A percentile compares a stretch with the other conserved stretches of the same genome.
These are phyloP conservation scores for Saccharomyces hybrid DNA, from an alignment of 1,139 yeast genomes.

Conservation along the genomic window DNA sequence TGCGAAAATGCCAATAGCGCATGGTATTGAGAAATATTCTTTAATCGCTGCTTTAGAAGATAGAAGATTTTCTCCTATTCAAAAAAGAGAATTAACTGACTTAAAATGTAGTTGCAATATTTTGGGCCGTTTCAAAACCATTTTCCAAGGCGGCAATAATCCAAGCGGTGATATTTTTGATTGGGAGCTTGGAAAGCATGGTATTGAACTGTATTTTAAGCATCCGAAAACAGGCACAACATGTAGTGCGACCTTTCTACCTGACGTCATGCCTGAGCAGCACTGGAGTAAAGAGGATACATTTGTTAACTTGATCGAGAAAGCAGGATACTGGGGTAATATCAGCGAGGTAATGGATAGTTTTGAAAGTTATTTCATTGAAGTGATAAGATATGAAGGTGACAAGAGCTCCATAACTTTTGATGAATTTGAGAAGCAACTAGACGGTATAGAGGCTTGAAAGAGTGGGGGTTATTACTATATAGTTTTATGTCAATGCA, in stretches of 20 bases:
- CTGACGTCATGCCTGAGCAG: slow-evolving; percentile 87
- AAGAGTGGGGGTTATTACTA: neutral
- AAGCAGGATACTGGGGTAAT: slow-evolving; percentile 40
- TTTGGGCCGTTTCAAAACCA: slow-evolving; percentile 22
- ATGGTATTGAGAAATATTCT: slow-evolving; percentile 59
- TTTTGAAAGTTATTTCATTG: slow-evolving; percentile 23
- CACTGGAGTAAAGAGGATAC: slow-evolving; percentile 75
- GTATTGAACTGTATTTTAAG: slow-evolving; percentile 48
- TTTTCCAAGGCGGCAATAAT: slow-evolving; percentile 15
- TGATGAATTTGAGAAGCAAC: slow-evolving; percentile 14
- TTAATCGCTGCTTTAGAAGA: slow-evolving; percentile 69
- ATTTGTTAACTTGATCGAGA: slow-evolving; percentile 56
- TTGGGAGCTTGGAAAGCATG: slow-evolving; percentile 82
- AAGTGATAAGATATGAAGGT: slow-evolving; percentile 30
- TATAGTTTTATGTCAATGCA: too few species aligned
- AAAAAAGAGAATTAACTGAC: slow-evolving; percentile 43
- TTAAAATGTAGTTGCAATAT: slow-evolving; percentile 38
- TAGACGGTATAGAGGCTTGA: neutral
- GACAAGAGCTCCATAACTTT: slow-evolving; percentile 23
- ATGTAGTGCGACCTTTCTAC: slow-evolving; percentile 75
- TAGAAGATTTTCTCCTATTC: slow-evolving; percentile 66
- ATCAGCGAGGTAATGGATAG: slow-evolving; percentile 18
- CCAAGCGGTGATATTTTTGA: slow-evolving; percentile 36
- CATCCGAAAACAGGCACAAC: slow-evolving; percentile 35
- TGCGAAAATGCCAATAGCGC: slow-evolving; percentile 38